A percentile compares a stretch with the other conserved stretches of the same genome.
These are phyloP conservation scores for Zymoseptoria ardabiliae DNA, from an alignment of 2,329 filamentous ascomycete species.

Conservation along the genomic window DNA sequence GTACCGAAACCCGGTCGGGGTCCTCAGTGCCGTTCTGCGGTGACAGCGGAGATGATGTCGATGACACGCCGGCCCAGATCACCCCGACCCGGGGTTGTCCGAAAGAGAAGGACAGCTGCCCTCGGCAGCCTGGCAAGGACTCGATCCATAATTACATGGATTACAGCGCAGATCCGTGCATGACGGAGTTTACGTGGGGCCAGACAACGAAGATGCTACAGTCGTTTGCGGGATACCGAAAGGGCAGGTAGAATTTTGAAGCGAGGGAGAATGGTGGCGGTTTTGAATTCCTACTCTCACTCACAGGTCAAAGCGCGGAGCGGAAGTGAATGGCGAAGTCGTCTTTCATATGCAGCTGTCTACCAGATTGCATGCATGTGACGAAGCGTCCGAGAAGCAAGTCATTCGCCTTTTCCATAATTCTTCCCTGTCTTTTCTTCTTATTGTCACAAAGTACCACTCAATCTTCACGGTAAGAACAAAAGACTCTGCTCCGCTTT, in stretches of 20 bases:
- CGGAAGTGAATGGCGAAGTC: too few relatives aligned
- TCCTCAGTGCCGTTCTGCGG: neutral
- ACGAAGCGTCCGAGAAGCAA: too few relatives aligned
- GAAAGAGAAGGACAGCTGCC: conserved; percentile 40
- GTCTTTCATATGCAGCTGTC: too few relatives aligned
- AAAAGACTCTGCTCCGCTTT: too few relatives aligned
- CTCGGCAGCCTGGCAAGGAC: conserved; percentile 37
- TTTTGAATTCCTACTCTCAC: too few relatives aligned
- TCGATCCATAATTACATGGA: conserved; percentile 50
- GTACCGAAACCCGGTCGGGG: conserved; percentile 25
- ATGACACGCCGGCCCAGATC: conserved; percentile 26
- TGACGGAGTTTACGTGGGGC: conserved; percentile 6
- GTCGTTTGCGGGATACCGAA: neutral
- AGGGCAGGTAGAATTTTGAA: neutral
- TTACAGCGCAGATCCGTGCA: conserved; percentile 17
- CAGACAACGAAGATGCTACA: neutral
- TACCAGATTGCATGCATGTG: too few relatives aligned
- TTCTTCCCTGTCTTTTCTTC: too few relatives aligned
- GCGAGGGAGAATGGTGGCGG: neutral
- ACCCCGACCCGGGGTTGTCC: conserved; percentile 45
- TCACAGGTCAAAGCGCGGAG: too few relatives aligned
- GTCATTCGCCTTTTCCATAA: too few relatives aligned
- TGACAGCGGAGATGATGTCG: conserved; percentile 29
- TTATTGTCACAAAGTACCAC: too few relatives aligned
- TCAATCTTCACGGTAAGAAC: too few relatives aligned